These are phyloP conservation scores for Puccinia triticina DNA, from an alignment of 1,284 basidiomycete genomes.

Conservation along the genomic window DNA sequence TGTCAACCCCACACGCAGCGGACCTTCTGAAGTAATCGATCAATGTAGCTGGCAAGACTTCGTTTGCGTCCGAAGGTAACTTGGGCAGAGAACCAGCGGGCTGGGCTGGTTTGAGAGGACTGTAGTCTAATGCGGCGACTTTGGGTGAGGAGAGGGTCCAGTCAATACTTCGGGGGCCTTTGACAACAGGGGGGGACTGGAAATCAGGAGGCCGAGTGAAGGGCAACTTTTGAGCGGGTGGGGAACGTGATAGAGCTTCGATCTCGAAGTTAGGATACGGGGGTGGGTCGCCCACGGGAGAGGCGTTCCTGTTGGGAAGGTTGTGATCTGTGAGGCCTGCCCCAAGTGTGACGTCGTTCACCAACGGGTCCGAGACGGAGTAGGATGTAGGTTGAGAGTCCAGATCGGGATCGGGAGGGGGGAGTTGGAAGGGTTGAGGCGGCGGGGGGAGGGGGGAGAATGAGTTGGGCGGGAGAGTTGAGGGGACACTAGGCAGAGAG, in stretches of 20 bases:
- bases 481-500: constrained; percentile 33
- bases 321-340: constrained; percentile 15
- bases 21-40: constrained; percentile 44
- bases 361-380: constrained; percentile 5
- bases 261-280: constrained; percentile 45
- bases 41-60: constrained; percentile 42
- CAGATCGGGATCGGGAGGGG: neutral
- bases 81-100: neutral
- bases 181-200: neutral
- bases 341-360: constrained; percentile 42
- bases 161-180: constrained; percentile 4
- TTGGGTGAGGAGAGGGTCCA: constrained; percentile 28
- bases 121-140: neutral
- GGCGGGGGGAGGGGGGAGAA: constrained; percentile 28
- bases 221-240: neutral
- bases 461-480: constrained; percentile 3
- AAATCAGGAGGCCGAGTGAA: constrained; percentile 36
- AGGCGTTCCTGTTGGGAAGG: neutral
- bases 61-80: constrained; percentile 35
- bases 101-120: neutral
- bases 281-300: constrained; percentile 30
- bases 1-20: constrained; percentile 31
- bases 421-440: constrained; percentile 42
- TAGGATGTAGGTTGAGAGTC: constrained; percentile 3
- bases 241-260: constrained; percentile 1